Evolutionary conservation across 2,329 filamentous ascomycete genomes (phyloP).

Genomic region (Drechslerella dactyloides): DNA sequence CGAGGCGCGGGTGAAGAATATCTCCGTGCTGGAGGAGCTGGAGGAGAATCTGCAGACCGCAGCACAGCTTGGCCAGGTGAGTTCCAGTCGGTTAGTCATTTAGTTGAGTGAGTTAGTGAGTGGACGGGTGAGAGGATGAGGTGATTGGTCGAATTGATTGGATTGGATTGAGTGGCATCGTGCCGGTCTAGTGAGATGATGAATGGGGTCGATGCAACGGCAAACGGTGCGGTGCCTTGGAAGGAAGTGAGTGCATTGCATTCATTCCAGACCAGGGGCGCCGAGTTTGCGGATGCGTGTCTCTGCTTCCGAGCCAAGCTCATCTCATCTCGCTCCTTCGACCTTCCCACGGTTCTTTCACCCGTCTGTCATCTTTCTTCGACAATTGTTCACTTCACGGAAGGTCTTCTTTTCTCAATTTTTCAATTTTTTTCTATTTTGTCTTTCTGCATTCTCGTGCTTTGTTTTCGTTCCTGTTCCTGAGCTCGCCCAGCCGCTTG

Average conservation of each 20-base stretch:
- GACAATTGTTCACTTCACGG: not conserved
- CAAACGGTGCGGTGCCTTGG: no score
- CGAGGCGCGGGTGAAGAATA: conserved; percentile 38
- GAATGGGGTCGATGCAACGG: not conserved
- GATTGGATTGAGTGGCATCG: not conserved
- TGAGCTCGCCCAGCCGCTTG: conserved; percentile 16
- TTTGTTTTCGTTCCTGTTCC: not conserved
- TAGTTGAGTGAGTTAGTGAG: no score
- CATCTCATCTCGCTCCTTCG: conserved; percentile 11
- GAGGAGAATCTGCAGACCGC: conserved; percentile 49
- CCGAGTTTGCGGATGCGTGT: conserved; percentile 9
- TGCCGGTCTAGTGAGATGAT: not conserved
- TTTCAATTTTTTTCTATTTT: conserved; percentile 15
- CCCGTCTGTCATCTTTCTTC: conserved; percentile 1
- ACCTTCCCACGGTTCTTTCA: not conserved
- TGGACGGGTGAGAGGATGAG: no score
- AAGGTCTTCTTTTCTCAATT: conserved; percentile 12
- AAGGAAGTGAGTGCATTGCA: no score
- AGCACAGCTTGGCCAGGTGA: conserved; percentile 48
- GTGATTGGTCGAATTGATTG: not conserved
- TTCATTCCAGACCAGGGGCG: conserved; percentile 11
- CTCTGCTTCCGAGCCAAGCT: conserved; percentile 7
- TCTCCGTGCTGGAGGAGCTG: conserved; percentile 38
- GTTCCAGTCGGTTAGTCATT: no score
- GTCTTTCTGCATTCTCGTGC: no score